Evolutionary conservation across 768 basidiomycete species (phyloP).

Genomic region (Mycena haematopus): DNA sequence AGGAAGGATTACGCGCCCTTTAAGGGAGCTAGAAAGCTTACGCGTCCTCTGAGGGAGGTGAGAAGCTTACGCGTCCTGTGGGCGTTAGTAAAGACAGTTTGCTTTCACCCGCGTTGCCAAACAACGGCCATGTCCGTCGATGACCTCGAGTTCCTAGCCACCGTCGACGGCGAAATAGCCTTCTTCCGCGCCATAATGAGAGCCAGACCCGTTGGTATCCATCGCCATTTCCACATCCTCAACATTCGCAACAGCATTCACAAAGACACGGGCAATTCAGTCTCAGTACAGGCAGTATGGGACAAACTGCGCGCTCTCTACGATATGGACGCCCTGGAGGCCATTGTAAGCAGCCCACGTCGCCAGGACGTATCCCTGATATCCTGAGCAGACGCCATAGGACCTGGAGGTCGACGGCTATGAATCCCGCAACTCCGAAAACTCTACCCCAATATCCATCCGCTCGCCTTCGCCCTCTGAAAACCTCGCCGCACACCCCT

Average conservation of each 20-base stretch:
- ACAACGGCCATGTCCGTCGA: slow-evolving; percentile 23
- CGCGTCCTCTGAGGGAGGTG: slow-evolving; percentile 23
- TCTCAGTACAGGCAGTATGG: slow-evolving; percentile 75
- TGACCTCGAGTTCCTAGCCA: slow-evolving; percentile 60
- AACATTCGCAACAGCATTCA: slow-evolving; percentile 74
- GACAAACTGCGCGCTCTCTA: slow-evolving; percentile 74
- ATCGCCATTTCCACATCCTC: slow-evolving; percentile 83
- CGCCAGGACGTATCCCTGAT: slow-evolving; percentile 18
- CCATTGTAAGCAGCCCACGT: slow-evolving; percentile 55
- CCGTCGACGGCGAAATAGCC: slow-evolving; percentile 82
- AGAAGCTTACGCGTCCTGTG: no score
- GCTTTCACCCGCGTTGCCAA: neutral
- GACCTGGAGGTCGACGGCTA: slow-evolving; percentile 55
- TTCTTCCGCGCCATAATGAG: slow-evolving; percentile 86
- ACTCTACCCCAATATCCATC: slow-evolving; percentile 54
- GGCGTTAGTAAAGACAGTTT: slow-evolving; percentile 28
- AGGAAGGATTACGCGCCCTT: slow-evolving; percentile 25
- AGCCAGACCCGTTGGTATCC: slow-evolving; percentile 81
- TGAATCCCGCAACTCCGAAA: slow-evolving; percentile 49
- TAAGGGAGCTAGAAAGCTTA: slow-evolving; percentile 18
- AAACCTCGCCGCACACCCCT: slow-evolving; percentile 72
- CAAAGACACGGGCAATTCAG: slow-evolving; percentile 68
- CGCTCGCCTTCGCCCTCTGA: slow-evolving; percentile 74
- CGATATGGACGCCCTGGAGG: slow-evolving; percentile 77
- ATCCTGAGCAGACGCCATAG: slow-evolving; percentile 35